phyloP scores from a whole-genome alignment of 805 yeast species.

The Lipomyces kockii region DNA sequence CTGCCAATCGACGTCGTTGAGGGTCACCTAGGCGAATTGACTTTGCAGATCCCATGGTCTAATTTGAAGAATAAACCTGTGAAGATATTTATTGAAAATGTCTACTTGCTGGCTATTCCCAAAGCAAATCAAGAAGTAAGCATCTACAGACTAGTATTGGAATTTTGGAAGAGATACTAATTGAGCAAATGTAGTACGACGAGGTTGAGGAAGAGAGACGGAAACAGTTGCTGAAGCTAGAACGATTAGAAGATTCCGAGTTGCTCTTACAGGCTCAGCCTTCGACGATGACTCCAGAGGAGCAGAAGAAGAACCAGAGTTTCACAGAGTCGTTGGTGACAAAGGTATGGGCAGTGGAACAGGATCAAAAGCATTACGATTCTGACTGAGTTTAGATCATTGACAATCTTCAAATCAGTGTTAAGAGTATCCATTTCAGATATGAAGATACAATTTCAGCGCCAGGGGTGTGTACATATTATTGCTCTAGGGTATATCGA shows the following conservation, averaged over 20 bases:
- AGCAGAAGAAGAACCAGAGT: slow-evolving; percentile 64
- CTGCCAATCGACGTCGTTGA: slow-evolving; percentile 85
- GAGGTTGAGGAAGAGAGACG: slow-evolving; percentile 64
- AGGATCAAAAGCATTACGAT: background rate
- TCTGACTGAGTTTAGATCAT: slow-evolving; percentile 46
- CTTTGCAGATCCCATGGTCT: slow-evolving; percentile 96
- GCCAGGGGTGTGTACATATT: slow-evolving; percentile 52
- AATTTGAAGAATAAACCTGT: slow-evolving; percentile 92
- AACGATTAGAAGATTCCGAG: slow-evolving; percentile 68
- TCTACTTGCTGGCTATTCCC: slow-evolving; percentile 81
- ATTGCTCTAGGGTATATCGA: background rate
- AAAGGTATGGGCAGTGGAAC: slow-evolving; percentile 57
- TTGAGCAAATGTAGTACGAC: slow-evolving; percentile 48
- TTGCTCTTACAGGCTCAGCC: slow-evolving; percentile 51
- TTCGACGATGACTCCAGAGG: slow-evolving; percentile 43
- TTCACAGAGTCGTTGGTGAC: slow-evolving; percentile 87
- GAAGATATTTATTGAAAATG: slow-evolving; percentile 82
- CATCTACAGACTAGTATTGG: background rate
- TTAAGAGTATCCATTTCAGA: slow-evolving; percentile 87
- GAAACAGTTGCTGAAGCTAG: slow-evolving; percentile 67
- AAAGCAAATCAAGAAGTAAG: slow-evolving; percentile 54
- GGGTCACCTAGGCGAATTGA: slow-evolving; percentile 88
- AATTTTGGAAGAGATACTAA: background rate
- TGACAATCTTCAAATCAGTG: slow-evolving; percentile 89
- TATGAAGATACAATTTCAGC: slow-evolving; percentile 81